Conservation (phyloP, 164 flowering plant species). For the Kalanchoe fedtschenkoi region DNA sequence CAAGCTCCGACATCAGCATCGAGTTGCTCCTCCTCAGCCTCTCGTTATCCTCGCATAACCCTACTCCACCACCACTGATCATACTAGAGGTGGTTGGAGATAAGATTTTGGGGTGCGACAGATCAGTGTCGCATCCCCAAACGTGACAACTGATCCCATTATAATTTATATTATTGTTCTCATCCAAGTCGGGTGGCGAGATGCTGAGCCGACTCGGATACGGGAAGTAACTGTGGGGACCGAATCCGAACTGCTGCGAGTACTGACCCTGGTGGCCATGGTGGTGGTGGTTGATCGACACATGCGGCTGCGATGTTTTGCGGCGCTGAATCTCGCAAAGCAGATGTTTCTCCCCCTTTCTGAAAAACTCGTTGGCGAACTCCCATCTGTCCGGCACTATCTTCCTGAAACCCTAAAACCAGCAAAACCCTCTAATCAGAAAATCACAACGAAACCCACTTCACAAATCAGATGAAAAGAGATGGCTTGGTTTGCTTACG, state of each 20-base stretch:
- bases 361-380: conserved; percentile 90
- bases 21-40: conserved; percentile 72
- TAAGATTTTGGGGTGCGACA: conserved; percentile 33
- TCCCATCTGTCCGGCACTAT: conserved; percentile 99
- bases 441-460: background rate
- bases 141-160: background rate
- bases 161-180: conserved; percentile 12
- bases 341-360: conserved; percentile 82
- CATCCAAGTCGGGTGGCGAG: conserved; percentile 63
- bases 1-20: conserved; percentile 73
- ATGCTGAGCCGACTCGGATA: conserved; percentile 32
- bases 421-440: background rate
- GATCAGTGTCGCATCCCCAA: conserved; percentile 32
- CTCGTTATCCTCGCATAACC: conserved; percentile 78
- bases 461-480: conserved; percentile 5
- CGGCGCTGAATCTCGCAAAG: conserved; percentile 92
- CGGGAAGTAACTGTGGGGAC: conserved; percentile 27
- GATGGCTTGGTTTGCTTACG: conserved; percentile 23
- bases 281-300: conserved; percentile 32
- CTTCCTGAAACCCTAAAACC: conserved; percentile 86
- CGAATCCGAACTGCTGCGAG: conserved; percentile 26
- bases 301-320: conserved; percentile 62
- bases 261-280: conserved; percentile 22
- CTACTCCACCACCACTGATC: conserved; percentile 24
- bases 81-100: conserved; percentile 1